Evolutionary conservation across 768 basidiomycete species (phyloP), one percentile per base, ranked within the genome.

Genomic region (Boletellus sp.): DNA sequence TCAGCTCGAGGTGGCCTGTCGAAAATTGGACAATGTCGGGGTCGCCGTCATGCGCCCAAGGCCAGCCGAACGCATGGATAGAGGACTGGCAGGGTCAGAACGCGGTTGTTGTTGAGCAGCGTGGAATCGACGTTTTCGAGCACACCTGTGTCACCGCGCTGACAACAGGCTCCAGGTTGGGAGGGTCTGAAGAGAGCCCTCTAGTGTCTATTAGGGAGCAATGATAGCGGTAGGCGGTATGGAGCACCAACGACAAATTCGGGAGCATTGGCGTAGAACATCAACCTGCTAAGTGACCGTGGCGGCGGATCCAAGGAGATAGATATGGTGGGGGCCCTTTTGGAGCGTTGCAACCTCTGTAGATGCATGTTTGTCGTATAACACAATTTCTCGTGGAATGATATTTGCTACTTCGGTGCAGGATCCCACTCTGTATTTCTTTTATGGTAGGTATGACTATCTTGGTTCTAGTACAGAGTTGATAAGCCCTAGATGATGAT

Each of bases 71-170:
- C 20, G 6, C 32, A 22, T 20, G 20, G 6, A 47, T 47, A 38
- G 46, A 47, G 34, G n/a, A 33, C 22, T 47, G 46, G 46, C 40
- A 38, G 46, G 38, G 19, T 16, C 15, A 39, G 10, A 47, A 47
- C n/a, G 7, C 19, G 12, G 16, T 3, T 6, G 23, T 47, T 31
- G 32, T 40, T 33, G 13, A 17, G 28, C 28, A 47, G 31, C 38
- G 31, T 6, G 31, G 31, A 3, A 47, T 47, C 19, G 28, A 40
- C 10, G 46, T 23, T 40, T 47, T n/a, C 17, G 46, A 20, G 31
- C 46, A 47, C 2, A 38, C 46, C 15, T 47, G 46, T 13, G 31
- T 40, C 16, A 39, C 38, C 20, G 33, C 46, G 4, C 22, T 47
- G 9, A 6, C 20, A n/a, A 16, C 31, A 6, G 31, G 40, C 28